Base-by-base conservation (phyloP, 306 rosid species). In the Cucumis melo region DNA sequence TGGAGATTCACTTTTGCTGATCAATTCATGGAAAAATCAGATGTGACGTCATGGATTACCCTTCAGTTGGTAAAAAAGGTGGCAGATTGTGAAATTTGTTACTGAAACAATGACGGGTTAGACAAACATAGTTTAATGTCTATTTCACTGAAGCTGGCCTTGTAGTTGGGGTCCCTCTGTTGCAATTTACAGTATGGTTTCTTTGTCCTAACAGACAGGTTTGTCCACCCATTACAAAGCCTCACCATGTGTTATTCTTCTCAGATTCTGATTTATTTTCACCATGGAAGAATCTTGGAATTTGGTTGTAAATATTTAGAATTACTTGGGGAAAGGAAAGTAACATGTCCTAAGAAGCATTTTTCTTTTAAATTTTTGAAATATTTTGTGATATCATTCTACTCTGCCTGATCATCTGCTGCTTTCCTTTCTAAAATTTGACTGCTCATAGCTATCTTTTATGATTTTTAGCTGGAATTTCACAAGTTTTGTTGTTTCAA, bases 151-250 rank as follows among this genome's bases (percentile, higher is more conserved):
- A 76, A 53, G 79, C 57, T 76, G 70, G 72, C 75, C 64, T 51
- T 24, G 53, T 51, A 67, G 75, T 59, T 78, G 78, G 85, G 87
- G 82, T 79, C 80, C 67, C 54, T 59, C 72, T 50, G 76, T 73
- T 83, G 58, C 74, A 80, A 63, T 57, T 77, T 34, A 42, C 74
- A 80, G 54, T 78, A 82, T 73, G 77, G 65, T 32, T 19, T 73
- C 56, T 73, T 64, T 62, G 27, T 50, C 70, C 57, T 27, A 16
- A 20, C 54, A 46, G 66, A 58, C 66, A 44, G 55, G 41, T 15
- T 38, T 59, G 79, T 24, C 27, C 51, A 42, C 24, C 46, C 55
- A 41, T 36, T 76, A 41, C 16, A 34, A 42, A 14, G 24, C 59
- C 46, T 57, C 38, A 16, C 42, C 72, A 39, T 39, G 75, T 48